Evolutionary conservation across 768 basidiomycete genomes (phyloP), one percentile per base, ranked within the genome.

Genomic region (Amanita pallidorosea): DNA sequence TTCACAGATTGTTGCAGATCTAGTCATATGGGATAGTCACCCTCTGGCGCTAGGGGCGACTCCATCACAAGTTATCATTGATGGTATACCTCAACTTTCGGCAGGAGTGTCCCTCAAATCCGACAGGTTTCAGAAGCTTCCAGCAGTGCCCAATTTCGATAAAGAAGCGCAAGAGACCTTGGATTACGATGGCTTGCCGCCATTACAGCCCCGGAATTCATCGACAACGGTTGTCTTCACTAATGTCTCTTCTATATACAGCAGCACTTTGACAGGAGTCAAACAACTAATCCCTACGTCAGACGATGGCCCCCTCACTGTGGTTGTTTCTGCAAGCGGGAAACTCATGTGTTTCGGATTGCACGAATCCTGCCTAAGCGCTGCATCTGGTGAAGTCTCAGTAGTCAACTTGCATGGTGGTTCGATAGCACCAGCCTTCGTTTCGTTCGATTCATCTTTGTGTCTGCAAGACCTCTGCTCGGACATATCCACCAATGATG

Each of bases 11-110:
- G 15, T 5, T 27, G 7, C 54, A 85, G 87, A 93, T 65, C 54
- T 92, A 33, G 83, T 91, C 27, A 70, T 91, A 2, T 88, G 85
- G 85, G 86, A 88, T 55, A 82, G 80, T 35, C 90, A 93, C 64
- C 92, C 92, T 0, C 71, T 95, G 9, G 76, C 84, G 0, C 68
- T 94, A 4, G 88, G 88, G 3, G 88, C 90, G n/a, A 89, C 88
- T 0, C 91, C 90, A 2, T 69, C 73, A 33, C 89, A 94, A 67
- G 89, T 92, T 17, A 90, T 81, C 66, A 88, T 95, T 53, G 93
- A 97, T 58, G 93, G 93, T 2, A 83, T 95, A 45, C 66, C 83
- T 1, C 93, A 97, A 60, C 58, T 88, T 2, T 59, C 65, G 2
- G 73, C 81, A 2, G 61, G 71, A 55, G 62, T 75, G 15, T 61